These are phyloP conservation scores for Aschersonia sp. DNA, from an alignment of 2,329 filamentous ascomycete species.

Conservation along the genomic window DNA sequence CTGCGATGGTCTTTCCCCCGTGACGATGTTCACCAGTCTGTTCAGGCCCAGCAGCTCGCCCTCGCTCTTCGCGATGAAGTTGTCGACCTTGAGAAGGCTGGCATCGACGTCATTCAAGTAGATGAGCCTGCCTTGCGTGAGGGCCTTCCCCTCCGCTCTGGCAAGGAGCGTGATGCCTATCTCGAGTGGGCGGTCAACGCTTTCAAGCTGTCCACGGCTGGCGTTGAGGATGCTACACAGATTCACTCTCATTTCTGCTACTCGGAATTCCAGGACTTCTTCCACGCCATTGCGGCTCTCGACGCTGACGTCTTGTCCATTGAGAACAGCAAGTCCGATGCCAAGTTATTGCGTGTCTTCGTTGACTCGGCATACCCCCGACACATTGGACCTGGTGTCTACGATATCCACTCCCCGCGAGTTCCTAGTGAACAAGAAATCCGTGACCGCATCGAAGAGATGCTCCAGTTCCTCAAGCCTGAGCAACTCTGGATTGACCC, in stretches of 20 bases:
- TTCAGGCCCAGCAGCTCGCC: slow-evolving; percentile 97
- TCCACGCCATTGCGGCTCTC: slow-evolving; percentile 96
- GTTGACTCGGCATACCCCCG: slow-evolving; percentile 94
- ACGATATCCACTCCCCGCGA: slow-evolving; percentile 99
- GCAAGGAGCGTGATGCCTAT: slow-evolving; percentile 93
- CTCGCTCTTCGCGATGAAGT: slow-evolving; percentile 98
- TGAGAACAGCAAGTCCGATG: slow-evolving; percentile 99
- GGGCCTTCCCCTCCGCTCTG: slow-evolving; percentile 90
- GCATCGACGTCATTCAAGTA: slow-evolving; percentile 96
- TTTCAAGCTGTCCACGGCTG: slow-evolving; percentile 90
- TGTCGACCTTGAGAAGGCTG: slow-evolving; percentile 91
- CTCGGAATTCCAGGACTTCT: slow-evolving; percentile 99
- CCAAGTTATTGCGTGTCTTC: slow-evolving; percentile 98
- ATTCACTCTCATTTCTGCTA: slow-evolving; percentile 99
- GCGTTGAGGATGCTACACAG: slow-evolving; percentile 90
- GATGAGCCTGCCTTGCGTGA: slow-evolving; percentile 98
- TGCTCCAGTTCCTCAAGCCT: slow-evolving; percentile 92
- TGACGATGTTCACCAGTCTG: slow-evolving; percentile 98
- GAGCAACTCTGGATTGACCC: slow-evolving; percentile 99
- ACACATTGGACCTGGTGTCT: slow-evolving; percentile 98
- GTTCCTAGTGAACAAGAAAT: slow-evolving; percentile 96
- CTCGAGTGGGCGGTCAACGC: slow-evolving; percentile 94
- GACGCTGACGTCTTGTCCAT: slow-evolving; percentile 98
- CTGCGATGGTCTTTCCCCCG: slow-evolving; percentile 99
- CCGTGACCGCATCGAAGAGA: slow-evolving; percentile 94